These are phyloP conservation scores for Fusarium neocosmosporiellum DNA, from an alignment of 2,329 filamentous ascomycete genomes.

Conservation along the genomic window DNA sequence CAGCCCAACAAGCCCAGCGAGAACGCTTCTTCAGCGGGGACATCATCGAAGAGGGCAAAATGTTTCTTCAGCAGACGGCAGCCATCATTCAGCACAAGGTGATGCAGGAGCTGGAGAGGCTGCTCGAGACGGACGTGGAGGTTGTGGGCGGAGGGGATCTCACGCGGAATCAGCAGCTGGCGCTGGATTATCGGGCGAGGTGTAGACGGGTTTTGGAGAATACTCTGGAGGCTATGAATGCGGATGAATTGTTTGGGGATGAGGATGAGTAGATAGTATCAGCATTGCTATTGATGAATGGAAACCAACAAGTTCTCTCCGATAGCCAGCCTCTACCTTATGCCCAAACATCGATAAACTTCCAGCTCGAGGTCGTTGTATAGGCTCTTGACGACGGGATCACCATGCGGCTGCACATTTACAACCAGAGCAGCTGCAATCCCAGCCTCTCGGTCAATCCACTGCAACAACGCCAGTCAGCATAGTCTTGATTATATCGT, in stretches of 20 bases:
- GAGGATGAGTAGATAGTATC: conserved; percentile 9
- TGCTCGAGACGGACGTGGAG: conserved; percentile 60
- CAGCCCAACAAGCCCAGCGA: conserved; percentile 42
- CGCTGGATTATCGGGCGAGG: conserved; percentile 60
- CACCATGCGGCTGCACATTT: conserved; percentile 53
- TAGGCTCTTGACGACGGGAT: conserved; percentile 49
- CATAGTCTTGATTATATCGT: background rate
- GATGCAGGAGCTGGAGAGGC: conserved; percentile 55
- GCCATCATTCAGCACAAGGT: conserved; percentile 58
- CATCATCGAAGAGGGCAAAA: conserved; percentile 42
- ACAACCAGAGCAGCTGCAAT: conserved; percentile 54
- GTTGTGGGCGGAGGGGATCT: conserved; percentile 54
- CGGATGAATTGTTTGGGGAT: conserved; percentile 44
- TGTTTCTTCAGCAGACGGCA: conserved; percentile 49
- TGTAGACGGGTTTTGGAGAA: conserved; percentile 61
- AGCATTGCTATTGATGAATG: background rate
- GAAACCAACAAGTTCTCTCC: background rate
- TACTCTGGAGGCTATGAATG: conserved; percentile 54
- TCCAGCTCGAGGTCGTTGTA: conserved; percentile 54
- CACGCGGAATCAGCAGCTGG: conserved; percentile 61
- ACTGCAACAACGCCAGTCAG: conserved; percentile 36
- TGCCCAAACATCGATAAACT: conserved; percentile 48
- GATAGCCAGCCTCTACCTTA: background rate
- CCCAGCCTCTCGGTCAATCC: conserved; percentile 53
- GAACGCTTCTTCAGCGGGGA: conserved; percentile 47